Base-by-base conservation (phyloP, 1,284 basidiomycete species). In the Schizophyllum commune region DNA sequence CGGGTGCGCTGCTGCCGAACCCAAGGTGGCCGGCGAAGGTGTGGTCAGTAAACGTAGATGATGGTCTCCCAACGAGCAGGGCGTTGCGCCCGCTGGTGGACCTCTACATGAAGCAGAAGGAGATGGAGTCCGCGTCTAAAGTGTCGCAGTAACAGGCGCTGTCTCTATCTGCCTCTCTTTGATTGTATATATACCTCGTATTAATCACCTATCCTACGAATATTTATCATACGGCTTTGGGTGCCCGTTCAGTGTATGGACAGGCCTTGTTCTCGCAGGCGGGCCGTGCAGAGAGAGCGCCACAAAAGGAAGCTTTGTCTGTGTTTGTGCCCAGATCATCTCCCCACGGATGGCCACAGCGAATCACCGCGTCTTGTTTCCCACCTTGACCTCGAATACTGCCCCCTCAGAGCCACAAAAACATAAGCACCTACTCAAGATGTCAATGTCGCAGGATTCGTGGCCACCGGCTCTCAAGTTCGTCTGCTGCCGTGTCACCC, bases 381-480 rank as follows among this genome's bases (percentile, higher is more conserved):
- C 53, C 53, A 11, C 53, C 15, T 21, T 55, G 15, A 21, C 19
- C 27, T 52, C 51, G 15, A 17, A 27, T 27, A 27, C 27, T 27
- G 27, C 27, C 27, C 27, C 27, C 27, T 27, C 27, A 27, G 27
- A 27, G 5, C 27, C 27, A 27, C 27, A 27, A 27, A 27, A 27
- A 27, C 27, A 21, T 55, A 3, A 11, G 53, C 19, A 55, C 5
- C 53, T 20, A 55, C 13, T 13, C 19, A 15, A 55, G 19, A 55
- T 55, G 53, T 55, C 53, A 55, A 85, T 85, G 83, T 85, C 83
- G 21, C 77, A 83, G 33, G 84, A 85, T 56, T 83, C 81, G 5
- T 85, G 85, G 84, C 84, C 84, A 17, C 84, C 83, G 61, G 78
- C 79, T 67, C 75, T 86, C 62, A 86, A 86, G 84, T 86, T 59